A percentile compares a stretch with the other conserved stretches of the same genome.
These are phyloP conservation scores for Sporobolomyces phaffii DNA, from an alignment of 768 basidiomycete species.

Conservation along the genomic window DNA sequence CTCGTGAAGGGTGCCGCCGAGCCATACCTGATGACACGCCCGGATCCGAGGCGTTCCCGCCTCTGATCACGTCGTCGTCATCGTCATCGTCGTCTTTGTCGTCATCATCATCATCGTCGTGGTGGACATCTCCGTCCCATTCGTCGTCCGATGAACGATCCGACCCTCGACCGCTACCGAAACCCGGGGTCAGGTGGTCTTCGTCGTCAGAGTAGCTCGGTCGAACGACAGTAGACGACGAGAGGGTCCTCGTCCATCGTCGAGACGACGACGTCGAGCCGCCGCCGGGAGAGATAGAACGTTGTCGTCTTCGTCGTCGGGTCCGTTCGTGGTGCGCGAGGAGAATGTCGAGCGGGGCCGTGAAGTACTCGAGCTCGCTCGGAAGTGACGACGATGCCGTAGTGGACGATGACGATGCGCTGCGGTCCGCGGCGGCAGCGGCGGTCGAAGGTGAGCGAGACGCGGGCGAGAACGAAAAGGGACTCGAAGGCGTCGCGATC, in stretches of 20 bases:
- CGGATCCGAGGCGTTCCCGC: slow-evolving; percentile 1
- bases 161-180: too few relatives aligned
- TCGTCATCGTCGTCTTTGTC: neutral
- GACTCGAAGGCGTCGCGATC: neutral
- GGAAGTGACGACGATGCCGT: too few relatives aligned
- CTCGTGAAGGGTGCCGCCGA: too few relatives aligned
- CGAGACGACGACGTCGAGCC: too few relatives aligned
- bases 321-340: neutral
- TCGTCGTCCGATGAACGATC: too few relatives aligned
- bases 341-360: slow-evolving; percentile 22
- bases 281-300: too few relatives aligned
- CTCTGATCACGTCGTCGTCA: neutral
- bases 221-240: too few relatives aligned
- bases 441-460: slow-evolving; percentile 4
- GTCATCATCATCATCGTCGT: neutral
- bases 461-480: neutral
- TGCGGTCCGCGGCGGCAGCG: too few relatives aligned
- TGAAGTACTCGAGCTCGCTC: slow-evolving; percentile 35
- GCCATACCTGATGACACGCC: too few relatives aligned
- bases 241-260: too few relatives aligned
- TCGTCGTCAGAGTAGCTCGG: slow-evolving; percentile 8
- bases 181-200: too few relatives aligned
- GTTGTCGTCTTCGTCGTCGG: too few relatives aligned
- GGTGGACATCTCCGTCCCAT: neutral
- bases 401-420: neutral